Evolutionary conservation across 257 asterid genomes (phyloP).

Genomic region (Orobanche coerulescens): DNA sequence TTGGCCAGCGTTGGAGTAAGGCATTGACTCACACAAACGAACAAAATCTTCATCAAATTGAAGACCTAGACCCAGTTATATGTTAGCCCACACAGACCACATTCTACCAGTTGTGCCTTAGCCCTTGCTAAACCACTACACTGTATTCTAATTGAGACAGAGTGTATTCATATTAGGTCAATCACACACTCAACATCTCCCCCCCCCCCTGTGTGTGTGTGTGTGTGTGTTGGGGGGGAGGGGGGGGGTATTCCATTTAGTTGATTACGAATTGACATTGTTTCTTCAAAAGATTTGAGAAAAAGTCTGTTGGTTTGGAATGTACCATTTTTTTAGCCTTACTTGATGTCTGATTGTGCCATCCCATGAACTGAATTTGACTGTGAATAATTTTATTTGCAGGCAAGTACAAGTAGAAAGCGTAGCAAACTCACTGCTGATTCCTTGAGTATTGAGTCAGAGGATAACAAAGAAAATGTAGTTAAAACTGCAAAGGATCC

Average conservation of each 20-base stretch:
- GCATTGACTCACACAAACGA: not conserved
- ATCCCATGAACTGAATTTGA: not conserved
- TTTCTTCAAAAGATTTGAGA: not conserved
- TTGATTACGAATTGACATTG: not conserved
- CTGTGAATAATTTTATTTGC: conserved; percentile 23
- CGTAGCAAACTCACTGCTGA: conserved; percentile 65
- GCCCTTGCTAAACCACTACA: not conserved
- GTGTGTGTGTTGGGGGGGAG: not conserved
- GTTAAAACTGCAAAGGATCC: conserved; percentile 32
- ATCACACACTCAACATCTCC: not conserved
- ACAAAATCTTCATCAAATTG: not conserved
- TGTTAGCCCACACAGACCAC: not conserved
- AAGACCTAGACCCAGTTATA: not conserved
- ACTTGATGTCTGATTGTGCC: not conserved
- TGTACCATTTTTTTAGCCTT: not conserved
- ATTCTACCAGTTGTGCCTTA: not conserved
- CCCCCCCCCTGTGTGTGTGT: not conserved
- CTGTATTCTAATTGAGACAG: not conserved
- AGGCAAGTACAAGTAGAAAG: conserved; percentile 73
- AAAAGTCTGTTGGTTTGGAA: not conserved
- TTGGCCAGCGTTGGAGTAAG: not conserved
- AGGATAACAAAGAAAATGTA: conserved; percentile 52
- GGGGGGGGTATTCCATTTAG: not conserved
- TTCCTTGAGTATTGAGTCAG: conserved; percentile 52
- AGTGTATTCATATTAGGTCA: not conserved